Percentiles rank a stretch among this genome's conserved stretches.
These are phyloP conservation scores for Metschnikowia anglica DNA, from an alignment of 805 yeast species.

Conservation along the genomic window DNA sequence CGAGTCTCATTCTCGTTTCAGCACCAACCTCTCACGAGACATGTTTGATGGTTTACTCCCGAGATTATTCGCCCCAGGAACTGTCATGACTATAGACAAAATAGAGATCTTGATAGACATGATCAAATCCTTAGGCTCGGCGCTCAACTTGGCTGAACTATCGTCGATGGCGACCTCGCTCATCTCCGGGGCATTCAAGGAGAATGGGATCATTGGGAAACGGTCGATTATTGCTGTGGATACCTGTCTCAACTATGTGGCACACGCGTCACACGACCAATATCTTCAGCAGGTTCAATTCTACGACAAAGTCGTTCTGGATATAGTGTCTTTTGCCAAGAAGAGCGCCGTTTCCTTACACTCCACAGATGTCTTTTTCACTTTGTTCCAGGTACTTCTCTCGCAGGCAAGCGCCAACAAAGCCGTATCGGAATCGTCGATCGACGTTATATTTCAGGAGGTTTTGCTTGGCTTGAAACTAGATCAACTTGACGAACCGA, in stretches of 20 bases:
- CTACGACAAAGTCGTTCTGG: slow-evolving; percentile 10
- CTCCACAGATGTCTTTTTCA: slow-evolving; percentile 9
- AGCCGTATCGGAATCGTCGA: slow-evolving; percentile 7
- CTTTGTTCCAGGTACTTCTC: slow-evolving; percentile 16
- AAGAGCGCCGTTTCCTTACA: background rate
- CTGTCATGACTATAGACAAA: slow-evolving; percentile 48
- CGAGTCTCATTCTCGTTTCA: slow-evolving; percentile 28
- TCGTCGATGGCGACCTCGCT: slow-evolving; percentile 29
- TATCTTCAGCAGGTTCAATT: slow-evolving; percentile 7
- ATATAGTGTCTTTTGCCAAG: background rate
- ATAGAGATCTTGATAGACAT: slow-evolving; percentile 62
- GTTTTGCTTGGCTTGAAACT: slow-evolving; percentile 9
- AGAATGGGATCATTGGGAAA: slow-evolving; percentile 47
- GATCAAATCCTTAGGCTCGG: slow-evolving; percentile 48
- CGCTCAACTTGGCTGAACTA: slow-evolving; percentile 39
- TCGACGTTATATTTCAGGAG: slow-evolving; percentile 6
- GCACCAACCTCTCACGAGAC: slow-evolving; percentile 23
- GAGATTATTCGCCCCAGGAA: slow-evolving; percentile 25
- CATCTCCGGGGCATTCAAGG: slow-evolving; percentile 37
- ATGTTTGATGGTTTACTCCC: slow-evolving; percentile 43
- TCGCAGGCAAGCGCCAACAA: slow-evolving; percentile 6
- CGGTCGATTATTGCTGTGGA: slow-evolving; percentile 52
- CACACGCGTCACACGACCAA: slow-evolving; percentile 9
- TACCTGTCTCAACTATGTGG: slow-evolving; percentile 12
- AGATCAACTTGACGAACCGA: background rate